Evolutionary conservation across 192 early-diverging fungal species (phyloP).

Genomic region (Backusella mclennaniae): DNA sequence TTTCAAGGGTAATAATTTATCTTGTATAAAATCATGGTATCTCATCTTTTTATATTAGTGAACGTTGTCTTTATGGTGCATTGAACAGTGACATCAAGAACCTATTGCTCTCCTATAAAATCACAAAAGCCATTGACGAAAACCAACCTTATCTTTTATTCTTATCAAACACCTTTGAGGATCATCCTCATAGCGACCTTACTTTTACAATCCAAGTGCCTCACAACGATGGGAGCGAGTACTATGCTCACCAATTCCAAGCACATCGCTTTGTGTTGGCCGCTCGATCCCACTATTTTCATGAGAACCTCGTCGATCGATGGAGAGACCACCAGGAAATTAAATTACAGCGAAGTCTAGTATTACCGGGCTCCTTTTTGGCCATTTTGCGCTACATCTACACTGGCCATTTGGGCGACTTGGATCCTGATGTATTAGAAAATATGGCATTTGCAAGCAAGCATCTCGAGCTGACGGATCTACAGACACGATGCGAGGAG

Average conservation of each 20-base stretch:
- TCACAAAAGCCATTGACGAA: slow-evolving; percentile 49
- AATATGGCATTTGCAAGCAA: background rate
- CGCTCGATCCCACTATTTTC: slow-evolving; percentile 40
- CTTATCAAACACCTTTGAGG: slow-evolving; percentile 22
- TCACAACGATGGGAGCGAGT: background rate
- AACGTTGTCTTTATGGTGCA: slow-evolving; percentile 48
- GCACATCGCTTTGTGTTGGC: slow-evolving; percentile 45
- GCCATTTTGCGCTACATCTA: background rate
- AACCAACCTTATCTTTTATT: slow-evolving; percentile 31
- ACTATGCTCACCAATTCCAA: slow-evolving; percentile 29
- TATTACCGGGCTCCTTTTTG: background rate
- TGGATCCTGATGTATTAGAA: background rate
- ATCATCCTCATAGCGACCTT: slow-evolving; percentile 15
- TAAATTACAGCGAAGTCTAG: background rate
- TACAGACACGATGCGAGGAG: background rate
- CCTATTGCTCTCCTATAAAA: slow-evolving; percentile 38
- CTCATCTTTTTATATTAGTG: background rate
- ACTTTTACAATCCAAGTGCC: slow-evolving; percentile 2
- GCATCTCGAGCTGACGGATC: background rate
- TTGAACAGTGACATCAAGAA: slow-evolving; percentile 45
- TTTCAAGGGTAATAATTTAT: slow-evolving; percentile 44
- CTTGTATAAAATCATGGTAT: background rate
- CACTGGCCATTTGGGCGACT: background rate
- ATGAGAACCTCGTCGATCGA: slow-evolving; percentile 22
- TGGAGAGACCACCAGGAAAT: slow-evolving; percentile 7